Evolutionary conservation across 768 basidiomycete genomes (phyloP).

Genomic region (Astraeus odoratus): DNA sequence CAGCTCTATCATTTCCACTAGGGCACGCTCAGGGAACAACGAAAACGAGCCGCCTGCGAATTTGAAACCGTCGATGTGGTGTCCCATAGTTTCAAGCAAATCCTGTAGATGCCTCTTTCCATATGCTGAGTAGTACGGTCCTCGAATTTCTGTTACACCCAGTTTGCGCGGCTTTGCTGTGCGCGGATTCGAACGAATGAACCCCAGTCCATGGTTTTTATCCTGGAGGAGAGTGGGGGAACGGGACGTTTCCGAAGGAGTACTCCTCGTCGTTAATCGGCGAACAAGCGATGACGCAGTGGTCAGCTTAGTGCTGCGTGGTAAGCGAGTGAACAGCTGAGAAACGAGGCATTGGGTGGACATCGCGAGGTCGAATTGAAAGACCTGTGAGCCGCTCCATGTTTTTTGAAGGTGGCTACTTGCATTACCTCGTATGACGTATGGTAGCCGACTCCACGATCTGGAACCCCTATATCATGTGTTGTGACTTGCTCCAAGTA

Average conservation of each 20-base stretch:
- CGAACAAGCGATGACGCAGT: background rate
- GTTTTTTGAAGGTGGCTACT: no score
- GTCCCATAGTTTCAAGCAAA: constrained; percentile 34
- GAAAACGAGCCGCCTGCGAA: constrained; percentile 39
- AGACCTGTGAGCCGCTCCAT: background rate
- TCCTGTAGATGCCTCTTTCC: constrained; percentile 36
- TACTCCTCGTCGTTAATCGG: background rate
- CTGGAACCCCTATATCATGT: no score
- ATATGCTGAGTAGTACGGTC: constrained; percentile 38
- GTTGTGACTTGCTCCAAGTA: no score
- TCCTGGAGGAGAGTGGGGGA: background rate
- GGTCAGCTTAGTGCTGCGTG: background rate
- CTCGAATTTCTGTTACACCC: constrained; percentile 39
- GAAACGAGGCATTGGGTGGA: background rate
- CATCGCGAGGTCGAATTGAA: background rate
- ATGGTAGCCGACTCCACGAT: no score
- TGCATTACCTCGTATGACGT: no score
- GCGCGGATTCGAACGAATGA: constrained; percentile 19
- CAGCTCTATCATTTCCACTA: constrained; percentile 33
- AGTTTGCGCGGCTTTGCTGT: constrained; percentile 29
- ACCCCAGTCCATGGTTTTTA: background rate
- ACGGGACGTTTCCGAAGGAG: background rate
- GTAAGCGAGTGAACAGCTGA: background rate
- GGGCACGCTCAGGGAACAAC: constrained; percentile 34
- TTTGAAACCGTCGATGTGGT: constrained; percentile 39